phyloP scores from a whole-genome alignment of 768 basidiomycete species.

The Tricholoma bakamatsutake region DNA sequence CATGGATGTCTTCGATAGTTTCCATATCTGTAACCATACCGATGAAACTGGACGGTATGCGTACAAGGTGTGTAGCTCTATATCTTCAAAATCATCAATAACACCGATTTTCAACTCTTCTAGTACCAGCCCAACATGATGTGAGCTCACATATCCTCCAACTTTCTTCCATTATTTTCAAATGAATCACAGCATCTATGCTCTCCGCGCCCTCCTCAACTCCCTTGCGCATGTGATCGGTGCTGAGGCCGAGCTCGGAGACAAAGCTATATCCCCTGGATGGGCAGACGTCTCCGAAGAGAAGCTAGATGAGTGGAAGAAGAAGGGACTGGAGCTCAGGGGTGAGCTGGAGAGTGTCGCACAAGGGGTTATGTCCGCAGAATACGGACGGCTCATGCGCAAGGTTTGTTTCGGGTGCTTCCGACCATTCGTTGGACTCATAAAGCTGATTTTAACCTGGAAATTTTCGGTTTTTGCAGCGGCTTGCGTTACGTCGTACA shows the following conservation, averaged over 20 bases:
- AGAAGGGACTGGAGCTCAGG: slow-evolving; percentile 47
- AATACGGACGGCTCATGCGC: slow-evolving; percentile 68
- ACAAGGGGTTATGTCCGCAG: slow-evolving; percentile 50
- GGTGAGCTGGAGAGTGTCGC: slow-evolving; percentile 58
- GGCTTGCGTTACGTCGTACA: slow-evolving; percentile 66
- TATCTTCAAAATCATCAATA: background rate
- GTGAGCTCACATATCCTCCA: slow-evolving; percentile 31
- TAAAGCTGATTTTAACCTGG: background rate
- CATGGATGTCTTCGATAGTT: slow-evolving; percentile 86
- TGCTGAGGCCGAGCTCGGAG: slow-evolving; percentile 57
- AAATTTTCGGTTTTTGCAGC: slow-evolving; percentile 31
- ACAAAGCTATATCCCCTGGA: slow-evolving; percentile 45
- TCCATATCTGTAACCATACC: slow-evolving; percentile 89
- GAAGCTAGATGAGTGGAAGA: slow-evolving; percentile 56
- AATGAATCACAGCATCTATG: slow-evolving; percentile 53
- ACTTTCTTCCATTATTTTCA: slow-evolving; percentile 1
- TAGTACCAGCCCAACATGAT: slow-evolving; percentile 78
- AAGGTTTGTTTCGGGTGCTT: slow-evolving; percentile 56
- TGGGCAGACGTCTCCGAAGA: slow-evolving; percentile 61
- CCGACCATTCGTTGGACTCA: background rate
- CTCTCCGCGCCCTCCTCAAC: slow-evolving; percentile 69
- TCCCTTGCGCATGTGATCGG: slow-evolving; percentile 84
- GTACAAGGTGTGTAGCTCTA: slow-evolving; percentile 40
- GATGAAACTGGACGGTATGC: slow-evolving; percentile 76
- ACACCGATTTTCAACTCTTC: background rate